A percentile compares a stretch with the other conserved stretches of the same genome.
phyloP scores from a whole-genome alignment of 768 basidiomycete species.

The Ramaria sp. region DNA sequence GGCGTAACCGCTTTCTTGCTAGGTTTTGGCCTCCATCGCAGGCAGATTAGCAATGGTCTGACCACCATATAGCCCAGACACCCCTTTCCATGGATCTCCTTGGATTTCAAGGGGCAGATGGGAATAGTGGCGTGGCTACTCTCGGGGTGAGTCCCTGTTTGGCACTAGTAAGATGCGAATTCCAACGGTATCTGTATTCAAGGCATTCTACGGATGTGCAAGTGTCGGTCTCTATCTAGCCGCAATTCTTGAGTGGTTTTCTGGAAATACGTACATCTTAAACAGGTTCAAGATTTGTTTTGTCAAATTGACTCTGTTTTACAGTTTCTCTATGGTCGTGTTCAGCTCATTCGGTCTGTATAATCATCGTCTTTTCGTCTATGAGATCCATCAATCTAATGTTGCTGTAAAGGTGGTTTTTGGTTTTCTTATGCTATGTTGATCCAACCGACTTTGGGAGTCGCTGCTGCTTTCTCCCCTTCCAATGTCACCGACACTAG shows the following conservation, averaged over 20 bases:
- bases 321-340: conserved; percentile 6
- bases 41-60: not conserved
- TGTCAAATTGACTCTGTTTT: not conserved
- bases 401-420: conserved; percentile 8
- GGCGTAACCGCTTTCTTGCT: conserved; percentile 5
- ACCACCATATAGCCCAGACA: conserved; percentile 4
- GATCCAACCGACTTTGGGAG: conserved; percentile 7
- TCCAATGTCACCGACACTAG: conserved; percentile 5
- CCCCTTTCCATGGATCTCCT: conserved; percentile 11
- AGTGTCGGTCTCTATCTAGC: conserved; percentile 7
- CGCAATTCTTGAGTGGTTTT: conserved; percentile 7
- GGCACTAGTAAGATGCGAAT: not conserved
- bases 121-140: conserved; percentile 4
- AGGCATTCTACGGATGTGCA: conserved; percentile 10
- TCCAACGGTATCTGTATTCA: not conserved
- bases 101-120: conserved; percentile 8
- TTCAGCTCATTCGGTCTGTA: conserved; percentile 10
- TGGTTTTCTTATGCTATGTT: conserved; percentile 9
- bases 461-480: conserved; percentile 9
- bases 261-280: conserved; percentile 8
- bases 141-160: not conserved
- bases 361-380: not conserved
- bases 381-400: not conserved
- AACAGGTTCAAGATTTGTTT: not conserved
- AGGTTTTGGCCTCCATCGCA: not conserved